These are phyloP conservation scores for Cryphonectria japonica DNA, from an alignment of 2,329 filamentous ascomycete species.

Conservation along the genomic window DNA sequence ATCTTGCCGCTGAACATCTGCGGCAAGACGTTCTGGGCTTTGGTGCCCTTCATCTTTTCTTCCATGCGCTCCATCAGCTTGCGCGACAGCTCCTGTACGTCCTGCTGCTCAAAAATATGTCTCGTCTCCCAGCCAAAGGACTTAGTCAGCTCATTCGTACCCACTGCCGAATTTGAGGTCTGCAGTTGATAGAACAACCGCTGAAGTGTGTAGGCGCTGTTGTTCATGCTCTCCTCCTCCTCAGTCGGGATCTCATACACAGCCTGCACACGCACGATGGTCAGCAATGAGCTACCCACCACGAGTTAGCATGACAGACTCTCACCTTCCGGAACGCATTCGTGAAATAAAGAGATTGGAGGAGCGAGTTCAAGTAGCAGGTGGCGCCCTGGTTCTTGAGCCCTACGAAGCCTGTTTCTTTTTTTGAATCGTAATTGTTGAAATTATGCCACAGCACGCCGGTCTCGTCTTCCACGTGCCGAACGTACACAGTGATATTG, in stretches of 20 bases:
- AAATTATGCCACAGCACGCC: constrained; percentile 92
- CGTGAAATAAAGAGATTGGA: constrained; percentile 84
- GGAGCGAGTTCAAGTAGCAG: constrained; percentile 82
- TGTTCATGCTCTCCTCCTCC: constrained; percentile 76
- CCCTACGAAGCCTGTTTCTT: constrained; percentile 95
- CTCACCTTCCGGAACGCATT: constrained; percentile 90
- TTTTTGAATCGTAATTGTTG: constrained; percentile 97
- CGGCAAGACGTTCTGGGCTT: constrained; percentile 84
- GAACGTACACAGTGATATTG: constrained; percentile 82
- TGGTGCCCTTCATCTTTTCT: constrained; percentile 96
- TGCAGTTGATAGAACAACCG: constrained; percentile 94
- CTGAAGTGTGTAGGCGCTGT: constrained; percentile 93
- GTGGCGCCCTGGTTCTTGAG: constrained; percentile 96
- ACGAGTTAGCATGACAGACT: constrained; percentile 11
- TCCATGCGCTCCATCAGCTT: constrained; percentile 98
- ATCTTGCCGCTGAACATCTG: constrained; percentile 96
- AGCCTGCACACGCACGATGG: constrained; percentile 56
- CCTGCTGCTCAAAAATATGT: constrained; percentile 98
- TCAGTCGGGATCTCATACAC: constrained; percentile 97
- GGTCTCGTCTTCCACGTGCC: constrained; percentile 83
- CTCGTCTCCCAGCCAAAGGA: constrained; percentile 98
- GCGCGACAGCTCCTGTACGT: constrained; percentile 94
- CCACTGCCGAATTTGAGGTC: constrained; percentile 79
- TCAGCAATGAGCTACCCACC: constrained; percentile 28
- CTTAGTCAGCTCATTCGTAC: constrained; percentile 90